Evolutionary conservation across 202 grass and related monocot species (phyloP).

Genomic region (Schoenoplectus triqueter): DNA sequence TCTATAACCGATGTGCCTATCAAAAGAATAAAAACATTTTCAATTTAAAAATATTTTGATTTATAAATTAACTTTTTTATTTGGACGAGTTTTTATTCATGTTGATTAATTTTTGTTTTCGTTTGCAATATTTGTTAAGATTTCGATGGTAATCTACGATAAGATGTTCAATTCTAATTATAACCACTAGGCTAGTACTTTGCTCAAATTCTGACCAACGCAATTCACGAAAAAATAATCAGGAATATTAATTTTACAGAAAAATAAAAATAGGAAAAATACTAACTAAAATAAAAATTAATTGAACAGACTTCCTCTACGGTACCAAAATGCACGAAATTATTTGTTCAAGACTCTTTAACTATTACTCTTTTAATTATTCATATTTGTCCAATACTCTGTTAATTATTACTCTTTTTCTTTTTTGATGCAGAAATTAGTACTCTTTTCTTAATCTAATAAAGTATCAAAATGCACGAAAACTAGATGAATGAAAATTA

Average conservation of each 20-base stretch:
- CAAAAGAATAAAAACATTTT: background rate
- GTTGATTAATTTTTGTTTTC: background rate
- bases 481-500: too few species aligned
- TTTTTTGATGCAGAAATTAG: too few species aligned
- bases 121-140: background rate
- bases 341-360: too few species aligned
- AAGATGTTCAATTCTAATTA: background rate
- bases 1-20: too few species aligned
- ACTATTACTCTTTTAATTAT: too few species aligned
- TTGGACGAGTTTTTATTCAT: background rate
- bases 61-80: background rate
- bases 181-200: background rate
- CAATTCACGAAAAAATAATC: background rate
- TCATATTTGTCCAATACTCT: too few species aligned
- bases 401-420: too few species aligned
- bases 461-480: too few species aligned
- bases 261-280: background rate
- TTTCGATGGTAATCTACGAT: background rate
- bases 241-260: background rate
- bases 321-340: too few species aligned
- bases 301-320: background rate
- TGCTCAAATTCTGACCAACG: background rate
- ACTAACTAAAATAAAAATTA: background rate
- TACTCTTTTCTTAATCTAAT: too few species aligned
- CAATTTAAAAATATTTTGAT: background rate